phyloP scores from a whole-genome alignment of 805 yeast species.

The Wickerhamomyces subpelliculosus region DNA sequence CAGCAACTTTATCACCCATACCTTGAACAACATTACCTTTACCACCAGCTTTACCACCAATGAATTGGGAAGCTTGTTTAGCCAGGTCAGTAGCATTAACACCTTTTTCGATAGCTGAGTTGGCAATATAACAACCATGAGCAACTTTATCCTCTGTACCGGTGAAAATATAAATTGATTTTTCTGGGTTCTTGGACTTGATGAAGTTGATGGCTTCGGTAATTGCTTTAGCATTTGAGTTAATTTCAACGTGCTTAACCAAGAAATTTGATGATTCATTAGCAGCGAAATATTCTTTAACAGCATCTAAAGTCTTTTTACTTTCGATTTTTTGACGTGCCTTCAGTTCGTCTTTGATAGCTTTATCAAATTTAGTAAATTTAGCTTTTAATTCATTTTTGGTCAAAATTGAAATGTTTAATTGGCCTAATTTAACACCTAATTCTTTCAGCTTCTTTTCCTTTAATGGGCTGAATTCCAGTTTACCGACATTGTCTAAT shows the following conservation, averaged over 20 bases:
- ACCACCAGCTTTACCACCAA: conserved; percentile 99
- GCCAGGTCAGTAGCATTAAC: conserved; percentile 75
- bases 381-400: conserved; percentile 70
- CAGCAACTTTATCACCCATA: conserved; percentile 78
- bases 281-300: conserved; percentile 58
- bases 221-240: conserved; percentile 87
- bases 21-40: conserved; percentile 96
- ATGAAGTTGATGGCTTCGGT: conserved; percentile 85
- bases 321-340: conserved; percentile 82
- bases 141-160: conserved; percentile 77
- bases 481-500: conserved; percentile 49
- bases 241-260: conserved; percentile 61
- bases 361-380: conserved; percentile 75
- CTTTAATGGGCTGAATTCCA: conserved; percentile 70
- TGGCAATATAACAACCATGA: conserved; percentile 87
- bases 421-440: conserved; percentile 78
- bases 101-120: conserved; percentile 61
- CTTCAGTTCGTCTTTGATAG: conserved; percentile 82
- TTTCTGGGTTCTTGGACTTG: conserved; percentile 67
- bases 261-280: conserved; percentile 46
- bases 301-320: conserved; percentile 72
- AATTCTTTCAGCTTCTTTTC: conserved; percentile 78
- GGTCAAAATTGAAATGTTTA: conserved; percentile 72
- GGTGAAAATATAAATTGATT: conserved; percentile 73
- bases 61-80: conserved; percentile 53